Base-by-base conservation (phyloP, 495 filamentous ascomycete species). In the Niebla homalea region DNA sequence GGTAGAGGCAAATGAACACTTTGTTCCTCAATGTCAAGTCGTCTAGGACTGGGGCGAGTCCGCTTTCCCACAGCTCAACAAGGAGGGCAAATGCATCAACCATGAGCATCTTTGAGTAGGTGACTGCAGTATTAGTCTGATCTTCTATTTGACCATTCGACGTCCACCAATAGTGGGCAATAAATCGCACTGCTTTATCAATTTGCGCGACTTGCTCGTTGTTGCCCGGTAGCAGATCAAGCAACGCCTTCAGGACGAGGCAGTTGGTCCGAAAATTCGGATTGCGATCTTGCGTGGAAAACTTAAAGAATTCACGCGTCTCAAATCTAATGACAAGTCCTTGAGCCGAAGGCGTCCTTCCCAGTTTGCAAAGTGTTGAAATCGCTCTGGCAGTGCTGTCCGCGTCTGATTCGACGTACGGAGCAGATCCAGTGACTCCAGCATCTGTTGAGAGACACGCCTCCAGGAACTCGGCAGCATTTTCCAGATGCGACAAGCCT, bases 361-460 rank as follows among this genome's bases (percentile, higher is more conserved):
- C 59, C 7, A 70, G 57, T 36, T 67, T 49, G 29, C 49, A 59
- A 1, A 71, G 57, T 5, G 57, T 44, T 35, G 60, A 57, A 21
- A 71, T 63, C 10, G 65, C 58, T 46, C 68, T 71, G 1, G 70
- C 70, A 7, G 70, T 75, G 43, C 73, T 70, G 59, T 74, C 71
- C 16, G 69, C 72, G 59, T 75, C 72, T 7, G 69, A 50, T 23
- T 65, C 57, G 4, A 67, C 60, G 12, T 54, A 62, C 18, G 67
- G 50, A 35, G 57, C 57, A 49, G 60, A 56, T 6, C 61, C 61
- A 8, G 53, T 53, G 7, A 56, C 39, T 18, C 54, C 56, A 12
- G 52, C 32, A 16, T 62, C 56, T 21, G 43, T 44, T 19, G 52
- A 42, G 4, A 58, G 48, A 40, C 50, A 59, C 2, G 55, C 54